Conservation (phyloP, 2,329 filamentous ascomycete species). For the Cercospora sesami region DNA sequence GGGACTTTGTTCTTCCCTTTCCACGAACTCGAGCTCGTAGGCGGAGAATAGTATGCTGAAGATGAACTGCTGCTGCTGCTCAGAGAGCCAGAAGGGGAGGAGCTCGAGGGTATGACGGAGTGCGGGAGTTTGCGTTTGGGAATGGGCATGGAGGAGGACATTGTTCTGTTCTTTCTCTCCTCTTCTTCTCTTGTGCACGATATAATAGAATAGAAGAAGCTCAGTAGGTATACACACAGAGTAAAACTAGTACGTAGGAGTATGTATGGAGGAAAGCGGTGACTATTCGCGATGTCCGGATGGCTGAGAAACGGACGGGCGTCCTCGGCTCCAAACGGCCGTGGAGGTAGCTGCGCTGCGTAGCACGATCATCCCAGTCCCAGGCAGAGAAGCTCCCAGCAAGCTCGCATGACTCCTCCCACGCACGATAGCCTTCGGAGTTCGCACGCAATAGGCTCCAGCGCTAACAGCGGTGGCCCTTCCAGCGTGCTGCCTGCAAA, state of each 20-base stretch:
- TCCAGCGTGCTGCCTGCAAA: not conserved
- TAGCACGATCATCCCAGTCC: not conserved
- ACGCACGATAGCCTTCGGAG: not conserved
- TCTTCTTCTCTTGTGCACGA: not conserved
- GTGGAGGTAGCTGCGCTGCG: not conserved
- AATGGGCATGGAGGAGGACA: constrained; percentile 72
- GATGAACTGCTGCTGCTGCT: not conserved
- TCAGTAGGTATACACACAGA: not conserved
- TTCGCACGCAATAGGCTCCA: not conserved
- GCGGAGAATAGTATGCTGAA: constrained; percentile 13
- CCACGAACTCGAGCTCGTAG: constrained; percentile 11
- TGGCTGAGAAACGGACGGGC: not conserved
- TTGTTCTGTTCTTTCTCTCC: constrained; percentile 37
- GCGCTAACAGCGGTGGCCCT: not conserved
- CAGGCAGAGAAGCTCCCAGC: not conserved
- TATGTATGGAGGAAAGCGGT: not conserved
- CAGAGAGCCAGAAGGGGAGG: not conserved
- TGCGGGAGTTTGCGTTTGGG: constrained; percentile 55
- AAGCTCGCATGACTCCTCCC: not conserved
- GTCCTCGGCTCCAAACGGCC: not conserved
- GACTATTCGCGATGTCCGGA: not conserved
- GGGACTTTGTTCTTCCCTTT: constrained; percentile 27
- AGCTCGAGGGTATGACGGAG: constrained; percentile 42
- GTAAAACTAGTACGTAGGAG: not conserved
- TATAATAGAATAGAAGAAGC: not conserved